Conservation (phyloP, 257 asterid species). For the Echites panduratus region DNA sequence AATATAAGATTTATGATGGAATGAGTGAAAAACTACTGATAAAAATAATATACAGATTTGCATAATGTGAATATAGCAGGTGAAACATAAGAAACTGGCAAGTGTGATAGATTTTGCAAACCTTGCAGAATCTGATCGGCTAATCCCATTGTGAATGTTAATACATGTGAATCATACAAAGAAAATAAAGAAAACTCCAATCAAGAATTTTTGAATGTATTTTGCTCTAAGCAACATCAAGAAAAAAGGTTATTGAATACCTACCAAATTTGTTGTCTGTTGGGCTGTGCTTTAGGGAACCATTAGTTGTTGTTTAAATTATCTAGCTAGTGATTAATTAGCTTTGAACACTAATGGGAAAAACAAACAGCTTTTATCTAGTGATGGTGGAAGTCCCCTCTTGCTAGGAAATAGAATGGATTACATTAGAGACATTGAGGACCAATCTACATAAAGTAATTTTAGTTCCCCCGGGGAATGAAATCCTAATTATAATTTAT, state of each 20-base stretch:
- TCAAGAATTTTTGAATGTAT: not conserved
- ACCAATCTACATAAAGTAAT: not conserved
- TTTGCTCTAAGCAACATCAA: not conserved
- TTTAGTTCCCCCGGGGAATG: not conserved
- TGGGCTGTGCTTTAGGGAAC: conserved; percentile 13
- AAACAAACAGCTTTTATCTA: no score
- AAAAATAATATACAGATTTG: no score
- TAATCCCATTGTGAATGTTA: no score
- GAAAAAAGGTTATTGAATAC: not conserved
- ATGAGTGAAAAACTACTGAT: no score
- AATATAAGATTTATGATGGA: no score
- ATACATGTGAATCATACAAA: not conserved
- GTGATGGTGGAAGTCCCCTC: not conserved
- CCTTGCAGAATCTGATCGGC: not conserved
- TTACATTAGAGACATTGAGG: not conserved
- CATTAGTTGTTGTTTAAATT: not conserved
- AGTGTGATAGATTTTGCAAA: not conserved
- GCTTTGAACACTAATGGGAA: not conserved
- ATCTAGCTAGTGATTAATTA: not conserved
- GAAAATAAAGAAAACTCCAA: not conserved
- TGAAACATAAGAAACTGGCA: not conserved
- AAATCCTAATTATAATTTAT: no score
- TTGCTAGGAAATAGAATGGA: not conserved
- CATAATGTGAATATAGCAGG: no score
- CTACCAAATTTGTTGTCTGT: not conserved